Evolutionary conservation across 805 yeast species (phyloP).

Genomic region (Allodekkera sacchari): DNA sequence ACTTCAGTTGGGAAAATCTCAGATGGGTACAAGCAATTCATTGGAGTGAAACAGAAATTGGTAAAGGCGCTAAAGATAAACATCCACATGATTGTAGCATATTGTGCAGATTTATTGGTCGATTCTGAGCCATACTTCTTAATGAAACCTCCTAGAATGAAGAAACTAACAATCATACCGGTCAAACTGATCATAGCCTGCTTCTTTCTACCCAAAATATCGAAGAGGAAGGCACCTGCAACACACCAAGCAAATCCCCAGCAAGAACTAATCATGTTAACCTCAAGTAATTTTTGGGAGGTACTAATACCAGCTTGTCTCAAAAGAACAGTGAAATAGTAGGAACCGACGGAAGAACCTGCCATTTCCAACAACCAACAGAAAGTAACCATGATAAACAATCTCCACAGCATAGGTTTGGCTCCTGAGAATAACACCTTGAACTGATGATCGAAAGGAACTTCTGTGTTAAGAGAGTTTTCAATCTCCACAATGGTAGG

Average conservation of each 20-base stretch:
- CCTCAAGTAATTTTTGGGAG: slow-evolving; percentile 10
- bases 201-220: slow-evolving; percentile 12
- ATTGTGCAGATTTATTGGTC: slow-evolving; percentile 19
- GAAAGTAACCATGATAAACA: slow-evolving; percentile 20
- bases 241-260: slow-evolving; percentile 13
- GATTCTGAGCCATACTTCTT: slow-evolving; percentile 6
- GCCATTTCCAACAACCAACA: slow-evolving; percentile 30
- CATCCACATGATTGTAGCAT: slow-evolving; percentile 33
- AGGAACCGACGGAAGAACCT: slow-evolving; percentile 38
- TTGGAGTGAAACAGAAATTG: slow-evolving; percentile 36
- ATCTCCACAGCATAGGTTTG: slow-evolving; percentile 29
- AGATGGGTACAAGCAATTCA: slow-evolving; percentile 37
- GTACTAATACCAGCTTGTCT: slow-evolving; percentile 12
- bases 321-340: slow-evolving; percentile 31
- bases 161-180: slow-evolving; percentile 14
- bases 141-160: slow-evolving; percentile 15
- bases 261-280: slow-evolving; percentile 16
- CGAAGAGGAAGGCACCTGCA: slow-evolving; percentile 12
- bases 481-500: slow-evolving; percentile 22
- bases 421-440: slow-evolving; percentile 23
- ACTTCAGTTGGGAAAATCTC: slow-evolving; percentile 28
- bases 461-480: slow-evolving; percentile 7
- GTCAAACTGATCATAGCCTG: slow-evolving; percentile 9
- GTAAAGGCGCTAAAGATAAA: slow-evolving; percentile 37
- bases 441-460: slow-evolving; percentile 2